Percentiles rank a stretch among this genome's conserved stretches.
These are phyloP conservation scores for Blepharisma japonicum DNA, from an alignment of 73 alveolate species.

Conservation along the genomic window DNA sequence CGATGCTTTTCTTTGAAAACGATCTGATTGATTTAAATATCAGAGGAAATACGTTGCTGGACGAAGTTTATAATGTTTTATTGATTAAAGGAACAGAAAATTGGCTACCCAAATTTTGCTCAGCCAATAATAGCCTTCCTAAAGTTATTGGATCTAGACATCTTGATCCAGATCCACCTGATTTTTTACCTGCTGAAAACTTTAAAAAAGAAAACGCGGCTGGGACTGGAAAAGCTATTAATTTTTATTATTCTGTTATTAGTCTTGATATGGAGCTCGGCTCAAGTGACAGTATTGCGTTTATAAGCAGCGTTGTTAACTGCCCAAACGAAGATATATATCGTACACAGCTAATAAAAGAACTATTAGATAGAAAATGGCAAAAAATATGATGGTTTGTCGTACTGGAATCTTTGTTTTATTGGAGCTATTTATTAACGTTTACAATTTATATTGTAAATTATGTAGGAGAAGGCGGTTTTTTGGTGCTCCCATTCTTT, in stretches of 20 bases:
- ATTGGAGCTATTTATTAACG: background rate
- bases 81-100: background rate
- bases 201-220: too few relatives aligned
- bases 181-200: too few relatives aligned
- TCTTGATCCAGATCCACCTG: too few relatives aligned
- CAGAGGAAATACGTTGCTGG: background rate
- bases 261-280: background rate
- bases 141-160: too few relatives aligned
- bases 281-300: background rate
- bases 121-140: background rate
- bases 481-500: background rate
- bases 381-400: background rate
- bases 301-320: background rate
- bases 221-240: slow-evolving; percentile 2
- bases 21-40: background rate
- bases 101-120: background rate
- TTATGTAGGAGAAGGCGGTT: background rate
- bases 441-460: background rate
- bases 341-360: background rate
- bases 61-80: background rate
- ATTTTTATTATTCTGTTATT: background rate
- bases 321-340: background rate
- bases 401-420: background rate
- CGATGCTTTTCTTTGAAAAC: background rate
- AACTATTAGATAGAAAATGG: background rate